These are phyloP conservation scores for Corrigiola litoralis DNA, from an alignment of 179 eudicot genomes.

Conservation along the genomic window DNA sequence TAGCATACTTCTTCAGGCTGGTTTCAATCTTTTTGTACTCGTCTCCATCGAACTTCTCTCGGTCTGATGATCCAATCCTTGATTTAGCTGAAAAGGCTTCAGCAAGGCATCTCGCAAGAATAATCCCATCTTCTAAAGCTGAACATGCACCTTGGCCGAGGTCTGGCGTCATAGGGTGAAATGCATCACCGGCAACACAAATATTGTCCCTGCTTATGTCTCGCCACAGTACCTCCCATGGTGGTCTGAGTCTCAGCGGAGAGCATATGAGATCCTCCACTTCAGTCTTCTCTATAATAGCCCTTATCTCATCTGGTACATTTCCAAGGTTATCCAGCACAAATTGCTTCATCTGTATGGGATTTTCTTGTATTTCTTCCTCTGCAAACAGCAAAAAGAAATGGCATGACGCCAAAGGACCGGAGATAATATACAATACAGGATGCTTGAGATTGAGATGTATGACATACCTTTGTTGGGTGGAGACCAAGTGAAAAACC, in stretches of 20 bases:
- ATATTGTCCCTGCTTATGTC: constrained; percentile 32
- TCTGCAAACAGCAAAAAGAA: constrained; percentile 10
- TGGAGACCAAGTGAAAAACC: constrained; percentile 46
- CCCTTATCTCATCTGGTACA: constrained; percentile 19
- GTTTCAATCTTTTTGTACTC: constrained; percentile 25
- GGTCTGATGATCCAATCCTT: background rate
- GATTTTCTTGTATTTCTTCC: constrained; percentile 27
- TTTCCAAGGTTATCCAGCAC: constrained; percentile 30
- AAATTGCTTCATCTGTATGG: constrained; percentile 33
- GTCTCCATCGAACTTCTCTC: constrained; percentile 2
- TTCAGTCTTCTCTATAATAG: constrained; percentile 21
- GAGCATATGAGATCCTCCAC: constrained; percentile 17
- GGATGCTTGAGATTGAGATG: background rate
- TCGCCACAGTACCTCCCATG: constrained; percentile 35
- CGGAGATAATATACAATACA: background rate
- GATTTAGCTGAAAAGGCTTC: constrained; percentile 21
- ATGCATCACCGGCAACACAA: constrained; percentile 50
- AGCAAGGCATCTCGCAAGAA: constrained; percentile 38
- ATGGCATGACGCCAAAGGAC: background rate
- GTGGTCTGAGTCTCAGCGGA: constrained; percentile 27
- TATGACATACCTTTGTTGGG: constrained; percentile 23
- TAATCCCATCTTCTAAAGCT: constrained; percentile 44
- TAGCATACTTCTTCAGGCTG: constrained; percentile 21
- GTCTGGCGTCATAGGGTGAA: constrained; percentile 65
- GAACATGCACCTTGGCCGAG: constrained; percentile 56